Conservation (phyloP, 305 asterid genomes). For the Fraxinus nigra region DNA sequence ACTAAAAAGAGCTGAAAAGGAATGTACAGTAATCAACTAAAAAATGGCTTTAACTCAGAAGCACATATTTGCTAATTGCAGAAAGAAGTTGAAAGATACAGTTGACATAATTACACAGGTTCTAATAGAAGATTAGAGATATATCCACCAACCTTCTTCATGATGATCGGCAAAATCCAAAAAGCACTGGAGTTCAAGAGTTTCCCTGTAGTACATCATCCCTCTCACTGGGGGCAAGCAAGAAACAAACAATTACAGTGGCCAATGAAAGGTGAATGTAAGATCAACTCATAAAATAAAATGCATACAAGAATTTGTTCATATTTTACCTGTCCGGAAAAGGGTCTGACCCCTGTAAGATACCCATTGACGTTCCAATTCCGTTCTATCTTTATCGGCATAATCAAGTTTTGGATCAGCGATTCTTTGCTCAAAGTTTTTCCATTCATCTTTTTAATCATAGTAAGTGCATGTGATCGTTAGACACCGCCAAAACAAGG, state of each 20-base stretch:
- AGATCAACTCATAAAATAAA: constrained; percentile 10
- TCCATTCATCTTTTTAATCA: constrained; percentile 74
- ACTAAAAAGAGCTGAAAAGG: constrained; percentile 65
- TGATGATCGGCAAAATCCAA: constrained; percentile 80
- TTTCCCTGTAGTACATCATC: constrained; percentile 96
- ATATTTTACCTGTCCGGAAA: constrained; percentile 81
- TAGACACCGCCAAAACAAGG: constrained; percentile 15
- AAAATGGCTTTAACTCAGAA: constrained; percentile 15
- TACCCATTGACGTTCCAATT: constrained; percentile 85
- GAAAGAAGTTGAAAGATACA: constrained; percentile 8
- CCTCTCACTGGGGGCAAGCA: constrained; percentile 72
- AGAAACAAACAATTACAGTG: constrained; percentile 16
- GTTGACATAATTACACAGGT: neutral
- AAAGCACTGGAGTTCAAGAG: constrained; percentile 95
- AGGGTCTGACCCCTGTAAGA: constrained; percentile 98
- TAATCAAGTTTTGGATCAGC: constrained; percentile 49
- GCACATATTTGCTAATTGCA: constrained; percentile 8
- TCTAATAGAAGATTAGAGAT: constrained; percentile 15
- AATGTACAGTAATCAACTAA: constrained; percentile 13
- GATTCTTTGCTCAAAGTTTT: constrained; percentile 72
- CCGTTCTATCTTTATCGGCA: constrained; percentile 48
- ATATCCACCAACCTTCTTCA: constrained; percentile 63
- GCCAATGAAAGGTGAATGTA: neutral
- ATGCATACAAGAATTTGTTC: constrained; percentile 8
- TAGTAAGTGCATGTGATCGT: constrained; percentile 20